Base-by-base conservation (phyloP, 352 stramenopile genomes). In the Detonula confervacea region DNA sequence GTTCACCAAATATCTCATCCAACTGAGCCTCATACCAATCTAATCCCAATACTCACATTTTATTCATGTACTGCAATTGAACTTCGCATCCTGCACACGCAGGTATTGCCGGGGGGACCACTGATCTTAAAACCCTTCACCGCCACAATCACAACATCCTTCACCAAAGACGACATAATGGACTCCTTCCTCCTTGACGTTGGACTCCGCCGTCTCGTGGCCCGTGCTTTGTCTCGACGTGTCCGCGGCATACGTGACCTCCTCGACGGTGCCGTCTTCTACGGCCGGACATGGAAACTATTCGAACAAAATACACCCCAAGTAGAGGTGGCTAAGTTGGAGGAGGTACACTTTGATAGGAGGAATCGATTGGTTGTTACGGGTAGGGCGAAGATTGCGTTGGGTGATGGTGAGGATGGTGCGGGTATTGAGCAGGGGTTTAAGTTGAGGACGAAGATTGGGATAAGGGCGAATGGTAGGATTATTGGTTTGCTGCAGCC, bases 371-470 rank as follows among this genome's bases (percentile, higher is more conserved):
- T 93, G 11, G 87, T 94, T 12, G 85, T 94, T 46, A 94, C 90
- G 2, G 90, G 90, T 22, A 62, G 86, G 27, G 90, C 83, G 9
- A 83, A 70, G 56, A 87, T 94, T 65, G n/a, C 82, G 0, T 16
- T 16, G 39, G 39, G 39, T 47, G 39, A 47, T n/a, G n/a, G n/a
- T n/a, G n/a, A n/a, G n/a, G n/a, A n/a, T n/a, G n/a, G n/a, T n/a
- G n/a, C n/a, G n/a, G n/a, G n/a, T n/a, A 85, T 94, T 27, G 87
- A 91, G 49, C 86, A 93, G 30, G 81, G 80, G 3, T 94, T 94
- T 63, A 94, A 92, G 63, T 56, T 94, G 16, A 67, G 90, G 44
- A 91, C 87, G 0, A 92, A 90, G 70, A 84, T 94, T 64, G 90
- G 87, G 18, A 93, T 87, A 8, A 22, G 80, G 35, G 78, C 73